Evolutionary conservation across 441 rosid species (phyloP), one percentile per base, ranked within the genome.

Genomic region (California macrophylla): DNA sequence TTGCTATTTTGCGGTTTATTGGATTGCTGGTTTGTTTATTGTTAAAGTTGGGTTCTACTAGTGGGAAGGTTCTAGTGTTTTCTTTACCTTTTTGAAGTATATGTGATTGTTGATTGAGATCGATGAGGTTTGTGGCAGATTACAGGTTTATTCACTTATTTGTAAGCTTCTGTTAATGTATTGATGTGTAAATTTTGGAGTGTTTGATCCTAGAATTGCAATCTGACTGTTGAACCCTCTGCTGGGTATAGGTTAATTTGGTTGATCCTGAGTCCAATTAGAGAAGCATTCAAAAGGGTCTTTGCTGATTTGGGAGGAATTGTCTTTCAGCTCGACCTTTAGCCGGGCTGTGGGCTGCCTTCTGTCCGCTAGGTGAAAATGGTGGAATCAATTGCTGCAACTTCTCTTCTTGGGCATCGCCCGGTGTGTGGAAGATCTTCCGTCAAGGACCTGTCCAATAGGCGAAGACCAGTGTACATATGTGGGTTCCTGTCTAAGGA

Each of bases 331-430:
- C 36, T 68, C 63, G 50, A 18, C 66, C 69, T 61, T n/a, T n/a
- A n/a, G n/a, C n/a, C n/a, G n/a, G n/a, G n/a, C n/a, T n/a, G n/a
- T n/a, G n/a, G n/a, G n/a, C n/a, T n/a, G n/a, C n/a, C n/a, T n/a
- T n/a, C n/a, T n/a, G n/a, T n/a, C n/a, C n/a, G n/a, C n/a, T n/a
- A 28, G 64, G 79, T 69, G 54, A 83, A 69, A 71, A 92, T 92
- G 98, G 87, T 71, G 74, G 93, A 87, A 67, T 89, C 94, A 21
- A 78, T 92, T 79, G 85, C 86, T 3, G 81, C 89, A 2, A 78
- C 86, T 0, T 89, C 97, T 64, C 82, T 85, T 71, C 66, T 86
- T 9, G 86, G 90, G 58, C 82, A 79, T 74, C 69, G 85, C 38
- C 85, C 91, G 0, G 58, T 85, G 72, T 74, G 78, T 66, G 72